Evolutionary conservation across 345 rosid genomes (phyloP).

Genomic region (Raphanus raphanistrum): DNA sequence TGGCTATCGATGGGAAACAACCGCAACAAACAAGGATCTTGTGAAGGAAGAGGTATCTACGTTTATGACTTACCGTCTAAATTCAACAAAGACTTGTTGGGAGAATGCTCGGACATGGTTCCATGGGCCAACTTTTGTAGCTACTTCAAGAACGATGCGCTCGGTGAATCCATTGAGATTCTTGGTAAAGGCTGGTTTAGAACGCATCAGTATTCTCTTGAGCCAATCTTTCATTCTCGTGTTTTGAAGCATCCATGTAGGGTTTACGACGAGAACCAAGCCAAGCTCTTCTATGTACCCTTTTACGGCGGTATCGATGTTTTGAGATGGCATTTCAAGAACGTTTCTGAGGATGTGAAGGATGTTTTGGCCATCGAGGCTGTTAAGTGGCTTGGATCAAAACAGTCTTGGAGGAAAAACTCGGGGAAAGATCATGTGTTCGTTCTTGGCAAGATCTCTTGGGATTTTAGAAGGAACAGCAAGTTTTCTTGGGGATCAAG

Average conservation of each 20-base stretch:
- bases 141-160: conserved; percentile 54
- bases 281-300: conserved; percentile 80
- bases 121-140: conserved; percentile 71
- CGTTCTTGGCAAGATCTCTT: conserved; percentile 78
- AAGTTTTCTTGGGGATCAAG: conserved; percentile 67
- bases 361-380: conserved; percentile 57
- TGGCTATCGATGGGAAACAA: conserved; percentile 28
- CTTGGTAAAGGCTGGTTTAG: conserved; percentile 67
- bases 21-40: conserved; percentile 21
- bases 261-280: conserved; percentile 59
- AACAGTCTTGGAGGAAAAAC: conserved; percentile 52
- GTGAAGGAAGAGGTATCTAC: conserved; percentile 60
- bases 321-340: conserved; percentile 88
- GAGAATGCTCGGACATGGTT: conserved; percentile 74
- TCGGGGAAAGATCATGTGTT: conserved; percentile 83
- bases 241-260: conserved; percentile 80
- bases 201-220: conserved; percentile 77
- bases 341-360: conserved; percentile 67
- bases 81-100: conserved; percentile 74
- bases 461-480: conserved; percentile 79
- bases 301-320: conserved; percentile 80
- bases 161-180: conserved; percentile 58
- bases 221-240: conserved; percentile 72
- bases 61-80: conserved; percentile 80
- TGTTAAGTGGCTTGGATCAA: conserved; percentile 68